phyloP scores from a whole-genome alignment of 306 rosid genomes.

The peach (Prunus persica) region Prunus_persica_NCBIv2 NC_034010.1:4884501-4885000 shows the following conservation, averaged over 20 bases:
- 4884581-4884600: neutral
- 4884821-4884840: neutral
- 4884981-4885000: constrained; percentile 39
- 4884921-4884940: constrained; percentile 36
- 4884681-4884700: constrained; percentile 49
- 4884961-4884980: constrained; percentile 76
- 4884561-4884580: neutral
- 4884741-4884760: constrained; percentile 37
- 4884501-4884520: too few species aligned
- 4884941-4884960: constrained; percentile 77
- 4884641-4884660: constrained; percentile 53
- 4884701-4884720: constrained; percentile 35
- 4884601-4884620: constrained; percentile 51
- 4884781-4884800: constrained; percentile 23
- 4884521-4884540: too few species aligned
- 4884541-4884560: too few species aligned
- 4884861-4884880: constrained; percentile 35
- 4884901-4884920: constrained; percentile 31
- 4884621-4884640: constrained; percentile 52
- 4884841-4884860: neutral
- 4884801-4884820: constrained; percentile 6
- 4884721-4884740: constrained; percentile 19
- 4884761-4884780: constrained; percentile 31
- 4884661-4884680: constrained; percentile 61
- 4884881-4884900: constrained; percentile 29